Percentiles rank a stretch among this genome's conserved stretches.
These are phyloP conservation scores for Penicillium digitatum DNA, from an alignment of 2,329 filamentous ascomycete genomes.

Conservation along the genomic window DNA sequence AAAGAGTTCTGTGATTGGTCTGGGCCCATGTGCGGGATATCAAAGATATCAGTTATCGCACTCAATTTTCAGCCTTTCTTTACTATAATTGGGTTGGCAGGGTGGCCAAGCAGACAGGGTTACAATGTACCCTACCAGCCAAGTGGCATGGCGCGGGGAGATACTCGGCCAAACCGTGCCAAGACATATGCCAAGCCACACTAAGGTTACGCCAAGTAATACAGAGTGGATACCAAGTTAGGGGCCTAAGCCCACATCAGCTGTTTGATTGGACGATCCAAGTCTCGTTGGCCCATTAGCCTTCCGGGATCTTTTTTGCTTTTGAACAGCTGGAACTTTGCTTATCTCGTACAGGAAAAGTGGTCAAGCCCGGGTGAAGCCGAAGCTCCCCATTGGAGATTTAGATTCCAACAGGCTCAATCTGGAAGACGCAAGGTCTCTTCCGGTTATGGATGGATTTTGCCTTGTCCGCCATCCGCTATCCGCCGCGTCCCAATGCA, in stretches of 20 bases:
- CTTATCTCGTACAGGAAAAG: background rate
- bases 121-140: conserved; percentile 26
- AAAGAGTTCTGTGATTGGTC: background rate
- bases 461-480: background rate
- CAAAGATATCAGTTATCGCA: conserved; percentile 7
- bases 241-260: background rate
- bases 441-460: conserved; percentile 12
- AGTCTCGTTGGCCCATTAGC: background rate
- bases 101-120: conserved; percentile 22
- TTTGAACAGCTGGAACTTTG: background rate
- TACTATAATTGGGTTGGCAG: background rate
- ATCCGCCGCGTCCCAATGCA: conserved; percentile 3
- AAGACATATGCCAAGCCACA: conserved; percentile 6
- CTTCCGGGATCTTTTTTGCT: background rate
- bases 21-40: background rate
- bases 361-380: background rate
- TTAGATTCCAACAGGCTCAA: background rate
- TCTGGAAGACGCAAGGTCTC: conserved; percentile 7
- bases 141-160: conserved; percentile 14
- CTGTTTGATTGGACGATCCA: conserved; percentile 2
- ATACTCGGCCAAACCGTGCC: background rate
- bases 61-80: conserved; percentile 5
- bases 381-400: background rate
- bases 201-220: background rate
- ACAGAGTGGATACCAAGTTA: background rate